These are phyloP conservation scores for Haplosporangium sp. DNA, from an alignment of 371 early-diverging fungal species.

Conservation along the genomic window DNA sequence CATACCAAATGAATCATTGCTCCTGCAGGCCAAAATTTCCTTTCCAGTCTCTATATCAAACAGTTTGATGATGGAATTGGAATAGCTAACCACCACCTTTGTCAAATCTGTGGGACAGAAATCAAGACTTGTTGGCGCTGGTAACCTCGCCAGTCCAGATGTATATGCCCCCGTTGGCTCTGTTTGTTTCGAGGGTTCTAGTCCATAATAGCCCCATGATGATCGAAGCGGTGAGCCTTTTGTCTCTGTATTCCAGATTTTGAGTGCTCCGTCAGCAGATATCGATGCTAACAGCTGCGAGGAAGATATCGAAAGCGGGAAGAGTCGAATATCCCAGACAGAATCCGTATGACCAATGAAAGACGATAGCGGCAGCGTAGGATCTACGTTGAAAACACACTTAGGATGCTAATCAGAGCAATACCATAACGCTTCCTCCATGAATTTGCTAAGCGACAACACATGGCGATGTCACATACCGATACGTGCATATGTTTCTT, in stretches of 20 bases:
- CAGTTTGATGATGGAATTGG: constrained; percentile 71
- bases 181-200: constrained; percentile 24
- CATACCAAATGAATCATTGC: constrained; percentile 72
- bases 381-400: constrained; percentile 51
- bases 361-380: constrained; percentile 65
- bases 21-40: constrained; percentile 65
- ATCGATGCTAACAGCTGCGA: constrained; percentile 74
- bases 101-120: constrained; percentile 70
- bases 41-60: constrained; percentile 85
- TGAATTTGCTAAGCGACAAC: neutral
- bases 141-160: constrained; percentile 37
- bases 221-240: constrained; percentile 61
- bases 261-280: constrained; percentile 85
- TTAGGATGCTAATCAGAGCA: too few relatives aligned
- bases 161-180: constrained; percentile 43
- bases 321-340: constrained; percentile 86
- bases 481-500: constrained; percentile 64
- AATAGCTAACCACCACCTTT: constrained; percentile 75
- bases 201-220: constrained; percentile 64
- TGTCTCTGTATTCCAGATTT: constrained; percentile 80
- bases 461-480: constrained; percentile 49
- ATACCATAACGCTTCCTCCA: too few relatives aligned
- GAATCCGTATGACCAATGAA: constrained; percentile 86
- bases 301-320: constrained; percentile 59
- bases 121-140: constrained; percentile 76